phyloP scores from a whole-genome alignment of 2,329 filamentous ascomycete species.

The Dendryphion nanum region DNA sequence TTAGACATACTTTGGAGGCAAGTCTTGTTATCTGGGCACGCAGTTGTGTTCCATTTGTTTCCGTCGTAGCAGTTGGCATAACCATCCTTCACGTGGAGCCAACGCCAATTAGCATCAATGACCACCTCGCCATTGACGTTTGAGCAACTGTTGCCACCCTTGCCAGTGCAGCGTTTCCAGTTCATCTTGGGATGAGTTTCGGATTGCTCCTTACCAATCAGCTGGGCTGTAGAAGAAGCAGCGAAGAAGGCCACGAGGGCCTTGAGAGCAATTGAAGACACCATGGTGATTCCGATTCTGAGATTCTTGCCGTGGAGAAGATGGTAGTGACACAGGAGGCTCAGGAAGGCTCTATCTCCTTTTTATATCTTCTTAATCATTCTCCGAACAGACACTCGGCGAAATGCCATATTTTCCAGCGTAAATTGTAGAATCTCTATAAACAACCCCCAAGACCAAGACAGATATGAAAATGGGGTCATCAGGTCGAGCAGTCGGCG shows the following conservation, averaged over 20 bases:
- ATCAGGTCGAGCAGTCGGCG: conserved; percentile 16
- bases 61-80: conserved; percentile 29
- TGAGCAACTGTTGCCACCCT: conserved; percentile 22
- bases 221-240: conserved; percentile 25
- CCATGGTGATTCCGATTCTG: conserved; percentile 14
- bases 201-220: conserved; percentile 27
- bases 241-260: conserved; percentile 23
- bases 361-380: conserved; percentile 10
- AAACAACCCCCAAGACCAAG: conserved; percentile 8
- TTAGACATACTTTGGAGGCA: conserved; percentile 26
- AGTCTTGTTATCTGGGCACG: conserved; percentile 29
- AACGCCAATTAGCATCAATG: conserved; percentile 46
- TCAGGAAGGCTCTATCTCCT: conserved; percentile 4
- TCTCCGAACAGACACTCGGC: not conserved
- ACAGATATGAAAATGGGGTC: conserved; percentile 11
- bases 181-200: conserved; percentile 34
- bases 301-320: conserved; percentile 1
- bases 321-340: conserved; percentile 1
- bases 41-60: conserved; percentile 36
- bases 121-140: conserved; percentile 27
- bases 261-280: conserved; percentile 17
- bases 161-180: conserved; percentile 26
- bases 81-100: conserved; percentile 40
- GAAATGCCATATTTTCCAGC: conserved; percentile 3
- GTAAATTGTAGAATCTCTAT: conserved; percentile 12